Base-by-base conservation (phyloP, 345 rosid genomes). In the Salix dunnii region DNA sequence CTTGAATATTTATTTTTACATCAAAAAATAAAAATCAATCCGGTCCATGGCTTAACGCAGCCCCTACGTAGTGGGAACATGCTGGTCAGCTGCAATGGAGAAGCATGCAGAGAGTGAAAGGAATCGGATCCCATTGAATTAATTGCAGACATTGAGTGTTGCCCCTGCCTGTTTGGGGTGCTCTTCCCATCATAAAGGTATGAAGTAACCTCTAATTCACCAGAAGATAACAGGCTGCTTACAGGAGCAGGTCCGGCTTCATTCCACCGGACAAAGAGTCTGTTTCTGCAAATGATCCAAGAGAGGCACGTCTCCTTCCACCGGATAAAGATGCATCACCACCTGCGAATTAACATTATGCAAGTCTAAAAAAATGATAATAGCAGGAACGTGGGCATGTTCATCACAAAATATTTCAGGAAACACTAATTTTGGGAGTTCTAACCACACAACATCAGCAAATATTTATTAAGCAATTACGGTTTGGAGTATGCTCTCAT, bases 241-340 rank as follows among this genome's bases (percentile, higher is more conserved):
- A 86, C 85, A 67, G 90, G 89, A 35, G 79, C 72, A 74, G 81
- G 80, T 78, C 82, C 89, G 25, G 46, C 80, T 70, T 83, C 88
- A 63, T 82, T 28, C 80, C 84, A 87, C 99, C 98, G 93, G 58
- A 96, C 78, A 77, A 91, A 91, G 79, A 91, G 79, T 74, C 79
- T 93, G 53, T 81, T 86, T 72, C 90, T 92, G 80, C 84, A 86
- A 48, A 89, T 82, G 79, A 93, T 87, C 99, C 98, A 96, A 42
- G 93, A 89, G 64, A 91, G 92, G 68, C 91, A 85, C 4, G 94
- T 86, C 49, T 77, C 87, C 79, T 28, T 28, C 30, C 30, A 28
- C 30, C 30, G 30, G 30, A 28, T 28, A 28, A 28, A 28, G 30
- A 28, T 28, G 30, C 30, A 28, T 28, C 30, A 28, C 30, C 30